These are phyloP conservation scores for Paramecium primaurelia DNA, from an alignment of 73 alveolate species.

Conservation along the genomic window DNA sequence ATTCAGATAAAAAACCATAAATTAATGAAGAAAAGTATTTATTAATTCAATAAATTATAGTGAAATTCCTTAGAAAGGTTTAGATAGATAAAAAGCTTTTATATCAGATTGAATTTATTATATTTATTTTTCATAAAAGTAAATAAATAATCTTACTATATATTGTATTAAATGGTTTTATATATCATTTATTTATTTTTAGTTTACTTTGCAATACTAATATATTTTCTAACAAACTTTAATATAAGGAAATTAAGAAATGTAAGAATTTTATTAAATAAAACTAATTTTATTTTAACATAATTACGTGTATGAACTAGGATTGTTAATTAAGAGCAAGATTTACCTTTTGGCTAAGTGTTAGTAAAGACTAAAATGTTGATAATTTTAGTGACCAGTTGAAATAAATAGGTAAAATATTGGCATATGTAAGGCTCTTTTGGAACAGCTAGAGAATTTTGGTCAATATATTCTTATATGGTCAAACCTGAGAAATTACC, in stretches of 20 bases:
- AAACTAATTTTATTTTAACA: not conserved
- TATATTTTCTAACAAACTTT: not conserved
- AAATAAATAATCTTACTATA: not conserved
- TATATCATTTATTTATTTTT: not conserved
- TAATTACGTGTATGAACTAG: slow-evolving; percentile 9
- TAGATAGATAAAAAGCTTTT: not conserved
- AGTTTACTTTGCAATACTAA: not conserved
- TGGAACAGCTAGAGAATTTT: slow-evolving; percentile 68
- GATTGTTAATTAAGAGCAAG: not conserved
- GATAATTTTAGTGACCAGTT: slow-evolving; percentile 8
- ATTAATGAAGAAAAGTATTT: not conserved
- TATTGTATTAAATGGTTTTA: not conserved
- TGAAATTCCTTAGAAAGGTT: not conserved
- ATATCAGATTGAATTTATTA: not conserved
- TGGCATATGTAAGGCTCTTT: not conserved
- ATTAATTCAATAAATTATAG: not conserved
- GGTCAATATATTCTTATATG: slow-evolving; percentile 80
- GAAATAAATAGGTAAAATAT: not conserved
- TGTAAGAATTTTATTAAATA: not conserved
- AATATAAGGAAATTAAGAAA: not conserved
- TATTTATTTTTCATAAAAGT: not conserved
- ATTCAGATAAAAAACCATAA: not conserved
- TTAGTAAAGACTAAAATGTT: not conserved
- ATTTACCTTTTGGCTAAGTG: slow-evolving; percentile 8
- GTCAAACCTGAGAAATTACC: slow-evolving; percentile 79